Evolutionary conservation across 805 yeast species (phyloP).

Genomic region (Yamadazyma olivae): DNA sequence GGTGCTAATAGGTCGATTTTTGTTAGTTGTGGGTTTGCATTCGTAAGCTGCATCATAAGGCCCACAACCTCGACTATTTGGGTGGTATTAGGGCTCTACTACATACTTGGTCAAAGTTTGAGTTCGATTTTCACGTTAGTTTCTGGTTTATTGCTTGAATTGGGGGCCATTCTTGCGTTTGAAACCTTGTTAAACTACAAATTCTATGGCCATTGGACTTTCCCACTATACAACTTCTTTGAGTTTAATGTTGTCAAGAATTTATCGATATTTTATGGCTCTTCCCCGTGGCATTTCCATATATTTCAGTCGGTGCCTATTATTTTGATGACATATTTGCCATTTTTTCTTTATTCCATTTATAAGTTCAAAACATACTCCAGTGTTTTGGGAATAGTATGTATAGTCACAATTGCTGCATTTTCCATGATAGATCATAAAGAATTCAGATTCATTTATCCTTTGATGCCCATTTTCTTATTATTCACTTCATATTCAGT

Average conservation of each 20-base stretch:
- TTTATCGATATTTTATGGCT: constrained; percentile 80
- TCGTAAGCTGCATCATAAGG: constrained; percentile 65
- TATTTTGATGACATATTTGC: constrained; percentile 61
- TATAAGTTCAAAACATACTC: constrained; percentile 11
- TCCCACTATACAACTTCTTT: constrained; percentile 69
- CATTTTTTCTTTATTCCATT: constrained; percentile 44
- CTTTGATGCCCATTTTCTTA: constrained; percentile 73
- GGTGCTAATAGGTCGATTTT: constrained; percentile 19
- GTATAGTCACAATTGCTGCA: constrained; percentile 43
- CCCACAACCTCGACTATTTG: constrained; percentile 85
- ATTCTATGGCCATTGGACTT: constrained; percentile 54
- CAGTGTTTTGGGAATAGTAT: constrained; percentile 17
- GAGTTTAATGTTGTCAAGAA: constrained; percentile 76
- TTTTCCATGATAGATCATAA: constrained; percentile 78
- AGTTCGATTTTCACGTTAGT: constrained; percentile 10
- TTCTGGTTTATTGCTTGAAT: constrained; percentile 17
- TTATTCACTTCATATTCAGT: constrained; percentile 46
- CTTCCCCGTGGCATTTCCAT: constrained; percentile 82
- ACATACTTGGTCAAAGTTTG: not conserved
- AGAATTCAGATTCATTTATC: constrained; percentile 87
- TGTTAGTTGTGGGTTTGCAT: constrained; percentile 45
- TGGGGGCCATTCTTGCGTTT: constrained; percentile 18
- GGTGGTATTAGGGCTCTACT: constrained; percentile 53
- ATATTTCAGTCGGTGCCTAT: constrained; percentile 80
- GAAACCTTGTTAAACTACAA: constrained; percentile 51